Conservation (phyloP, 1,139 yeast genomes). For the Hemisphaericaspora xylofermentans region DNA sequence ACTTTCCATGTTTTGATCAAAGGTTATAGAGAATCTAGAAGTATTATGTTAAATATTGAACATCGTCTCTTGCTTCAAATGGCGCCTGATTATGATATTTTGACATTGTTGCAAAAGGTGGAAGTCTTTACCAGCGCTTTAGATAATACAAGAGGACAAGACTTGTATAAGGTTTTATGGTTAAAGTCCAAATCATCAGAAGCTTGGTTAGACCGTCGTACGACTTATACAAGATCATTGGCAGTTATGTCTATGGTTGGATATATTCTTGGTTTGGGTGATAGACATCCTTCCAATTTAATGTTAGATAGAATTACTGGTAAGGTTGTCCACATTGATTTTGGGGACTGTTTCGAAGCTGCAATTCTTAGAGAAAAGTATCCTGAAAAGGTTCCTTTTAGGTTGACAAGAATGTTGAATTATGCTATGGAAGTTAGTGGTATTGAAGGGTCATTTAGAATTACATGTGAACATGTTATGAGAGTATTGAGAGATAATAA, state of each 20-base stretch:
- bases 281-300: slow-evolving; percentile 94
- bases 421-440: slow-evolving; percentile 99
- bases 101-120: slow-evolving; percentile 86
- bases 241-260: slow-evolving; percentile 99
- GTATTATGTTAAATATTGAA: slow-evolving; percentile 85
- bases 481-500: slow-evolving; percentile 87
- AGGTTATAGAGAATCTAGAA: slow-evolving; percentile 89
- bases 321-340: slow-evolving; percentile 94
- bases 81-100: slow-evolving; percentile 95
- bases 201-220: slow-evolving; percentile 96
- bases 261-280: slow-evolving; percentile 93
- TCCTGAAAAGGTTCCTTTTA: slow-evolving; percentile 97
- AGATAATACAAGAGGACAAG: slow-evolving; percentile 96
- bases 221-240: slow-evolving; percentile 90
- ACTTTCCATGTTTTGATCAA: slow-evolving; percentile 92
- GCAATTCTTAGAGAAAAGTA: slow-evolving; percentile 94
- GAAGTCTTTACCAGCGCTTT: slow-evolving; percentile 96
- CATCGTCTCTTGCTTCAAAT: slow-evolving; percentile 94
- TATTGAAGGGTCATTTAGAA: slow-evolving; percentile 94
- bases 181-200: slow-evolving; percentile 93
- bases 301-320: slow-evolving; percentile 95
- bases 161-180: slow-evolving; percentile 93
- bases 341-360: slow-evolving; percentile 99
- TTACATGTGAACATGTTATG: slow-evolving; percentile 97
- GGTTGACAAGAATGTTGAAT: slow-evolving; percentile 94